A percentile compares a stretch with the other conserved stretches of the same genome.
Conservation (phyloP, 768 basidiomycete genomes). For the Suillus placidus region DNA sequence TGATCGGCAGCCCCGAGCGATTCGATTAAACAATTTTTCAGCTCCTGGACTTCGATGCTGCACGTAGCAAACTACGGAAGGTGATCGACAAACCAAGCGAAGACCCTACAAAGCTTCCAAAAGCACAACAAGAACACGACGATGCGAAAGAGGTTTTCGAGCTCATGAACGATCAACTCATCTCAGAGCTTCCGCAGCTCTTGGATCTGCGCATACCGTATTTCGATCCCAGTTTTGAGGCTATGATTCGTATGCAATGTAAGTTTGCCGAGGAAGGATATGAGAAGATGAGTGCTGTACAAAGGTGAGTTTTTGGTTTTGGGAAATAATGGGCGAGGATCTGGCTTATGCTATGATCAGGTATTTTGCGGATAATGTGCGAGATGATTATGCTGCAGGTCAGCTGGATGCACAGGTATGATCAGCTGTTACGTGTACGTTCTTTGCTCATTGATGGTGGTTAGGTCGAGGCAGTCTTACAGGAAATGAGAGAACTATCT, state of each 20-base stretch:
- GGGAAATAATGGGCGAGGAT: not conserved
- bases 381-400: slow-evolving; percentile 97
- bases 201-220: slow-evolving; percentile 96
- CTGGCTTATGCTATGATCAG: slow-evolving; percentile 38
- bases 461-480: slow-evolving; percentile 93
- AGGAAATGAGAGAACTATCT: slow-evolving; percentile 94
- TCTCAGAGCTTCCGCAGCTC: slow-evolving; percentile 86
- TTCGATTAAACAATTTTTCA: slow-evolving; percentile 32
- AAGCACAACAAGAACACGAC: slow-evolving; percentile 94
- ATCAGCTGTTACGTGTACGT: not conserved
- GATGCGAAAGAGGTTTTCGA: slow-evolving; percentile 95
- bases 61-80: slow-evolving; percentile 88
- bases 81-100: slow-evolving; percentile 90
- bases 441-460: slow-evolving; percentile 8
- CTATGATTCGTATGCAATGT: slow-evolving; percentile 97
- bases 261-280: slow-evolving; percentile 99
- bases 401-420: slow-evolving; percentile 90
- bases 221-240: slow-evolving; percentile 98
- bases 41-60: slow-evolving; percentile 95
- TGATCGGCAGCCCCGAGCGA: not conserved
- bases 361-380: slow-evolving; percentile 86
- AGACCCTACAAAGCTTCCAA: slow-evolving; percentile 89
- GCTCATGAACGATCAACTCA: slow-evolving; percentile 89
- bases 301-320: slow-evolving; percentile 54
- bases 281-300: slow-evolving; percentile 93